These are phyloP conservation scores for Grammothele lineata DNA, from an alignment of 768 basidiomycete genomes.

Conservation along the genomic window DNA sequence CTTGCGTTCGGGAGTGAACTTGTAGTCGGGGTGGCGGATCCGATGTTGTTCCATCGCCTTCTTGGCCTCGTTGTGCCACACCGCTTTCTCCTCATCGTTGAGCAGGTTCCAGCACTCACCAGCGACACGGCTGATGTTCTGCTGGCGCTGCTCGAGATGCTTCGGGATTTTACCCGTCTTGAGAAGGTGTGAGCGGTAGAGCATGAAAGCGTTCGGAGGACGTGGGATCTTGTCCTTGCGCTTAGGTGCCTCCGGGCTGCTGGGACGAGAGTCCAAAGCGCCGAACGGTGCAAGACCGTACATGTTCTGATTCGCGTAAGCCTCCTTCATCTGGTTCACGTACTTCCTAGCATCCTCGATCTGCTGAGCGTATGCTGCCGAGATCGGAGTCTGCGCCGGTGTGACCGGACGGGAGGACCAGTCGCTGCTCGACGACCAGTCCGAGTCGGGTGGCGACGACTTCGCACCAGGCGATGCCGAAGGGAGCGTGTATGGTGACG, in stretches of 20 bases:
- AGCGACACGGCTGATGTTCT: constrained; percentile 49
- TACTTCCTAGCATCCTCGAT: too few species aligned
- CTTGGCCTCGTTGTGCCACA: constrained; percentile 33
- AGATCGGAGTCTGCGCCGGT: too few species aligned
- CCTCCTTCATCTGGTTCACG: too few species aligned
- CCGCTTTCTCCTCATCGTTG: constrained; percentile 26
- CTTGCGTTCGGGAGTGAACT: constrained; percentile 26
- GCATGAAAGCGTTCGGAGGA: constrained; percentile 54
- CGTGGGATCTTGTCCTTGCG: constrained; percentile 38
- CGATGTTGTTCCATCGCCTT: constrained; percentile 25
- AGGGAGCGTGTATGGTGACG: constrained; percentile 8
- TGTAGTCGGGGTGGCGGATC: constrained; percentile 26
- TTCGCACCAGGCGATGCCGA: constrained; percentile 12
- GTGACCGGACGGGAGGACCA: not conserved
- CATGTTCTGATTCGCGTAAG: not conserved
- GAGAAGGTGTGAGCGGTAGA: constrained; percentile 51
- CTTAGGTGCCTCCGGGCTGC: constrained; percentile 2
- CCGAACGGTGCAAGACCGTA: too few species aligned
- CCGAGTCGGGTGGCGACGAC: constrained; percentile 5
- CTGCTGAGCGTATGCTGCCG: too few species aligned
- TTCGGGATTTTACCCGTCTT: constrained; percentile 38
- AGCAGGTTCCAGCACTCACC: constrained; percentile 51
- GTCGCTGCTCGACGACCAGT: not conserved
- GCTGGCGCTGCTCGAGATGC: constrained; percentile 47
- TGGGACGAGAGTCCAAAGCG: constrained; percentile 20